Conservation (phyloP, 768 basidiomycete genomes). For the Tulasnella sp. region DNA sequence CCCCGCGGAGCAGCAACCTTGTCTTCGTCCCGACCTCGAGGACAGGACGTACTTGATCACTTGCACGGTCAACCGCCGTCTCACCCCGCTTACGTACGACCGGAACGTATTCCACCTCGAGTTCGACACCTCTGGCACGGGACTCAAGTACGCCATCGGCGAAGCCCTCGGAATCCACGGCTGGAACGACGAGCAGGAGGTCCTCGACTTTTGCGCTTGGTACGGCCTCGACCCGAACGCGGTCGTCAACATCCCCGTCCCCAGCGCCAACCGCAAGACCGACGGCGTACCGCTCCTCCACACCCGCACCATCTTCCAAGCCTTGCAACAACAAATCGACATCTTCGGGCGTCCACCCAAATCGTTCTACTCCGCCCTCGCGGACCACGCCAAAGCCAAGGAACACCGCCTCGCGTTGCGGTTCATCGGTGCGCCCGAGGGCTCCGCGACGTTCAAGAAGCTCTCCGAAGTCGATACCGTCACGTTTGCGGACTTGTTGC, state of each 20-base stretch:
- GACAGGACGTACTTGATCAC: conserved; percentile 91
- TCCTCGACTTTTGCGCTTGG: conserved; percentile 79
- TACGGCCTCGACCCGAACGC: conserved; percentile 75
- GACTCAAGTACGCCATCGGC: conserved; percentile 88
- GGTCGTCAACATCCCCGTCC: conserved; percentile 70
- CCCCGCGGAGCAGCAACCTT: conserved; percentile 43
- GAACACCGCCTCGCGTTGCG: conserved; percentile 68
- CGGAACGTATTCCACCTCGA: conserved; percentile 99
- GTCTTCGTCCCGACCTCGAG: conserved; percentile 71
- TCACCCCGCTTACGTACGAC: conserved; percentile 91
- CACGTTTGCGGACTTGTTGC: conserved; percentile 78
- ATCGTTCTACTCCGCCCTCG: conserved; percentile 84
- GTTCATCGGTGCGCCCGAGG: conserved; percentile 91
- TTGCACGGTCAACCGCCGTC: conserved; percentile 83
- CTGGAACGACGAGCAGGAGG: conserved; percentile 89
- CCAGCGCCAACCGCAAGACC: conserved; percentile 22
- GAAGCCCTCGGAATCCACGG: conserved; percentile 96
- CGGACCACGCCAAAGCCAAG: conserved; percentile 53
- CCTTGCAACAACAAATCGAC: conserved; percentile 92
- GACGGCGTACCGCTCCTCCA: conserved; percentile 56
- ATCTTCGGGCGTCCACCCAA: conserved; percentile 93
- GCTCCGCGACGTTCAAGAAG: conserved; percentile 87
- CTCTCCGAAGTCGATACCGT: conserved; percentile 89
- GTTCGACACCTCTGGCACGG: conserved; percentile 84
- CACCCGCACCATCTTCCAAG: conserved; percentile 89